Conservation (phyloP, 2,329 filamentous ascomycete genomes). For the Stachybotrys chartarum region DNA sequence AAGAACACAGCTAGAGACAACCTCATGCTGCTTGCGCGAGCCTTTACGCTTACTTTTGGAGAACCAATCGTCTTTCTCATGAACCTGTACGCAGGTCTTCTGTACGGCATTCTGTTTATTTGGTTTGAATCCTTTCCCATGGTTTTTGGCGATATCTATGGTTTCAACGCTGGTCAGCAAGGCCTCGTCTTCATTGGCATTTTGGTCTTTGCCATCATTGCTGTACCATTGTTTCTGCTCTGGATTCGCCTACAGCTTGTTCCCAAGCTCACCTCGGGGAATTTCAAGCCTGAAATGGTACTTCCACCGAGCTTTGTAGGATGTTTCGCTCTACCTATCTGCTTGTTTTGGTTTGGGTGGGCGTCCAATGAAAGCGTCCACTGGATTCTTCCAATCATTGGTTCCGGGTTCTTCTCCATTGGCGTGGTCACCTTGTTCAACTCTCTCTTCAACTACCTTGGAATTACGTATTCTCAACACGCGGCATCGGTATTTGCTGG, state of each 20-base stretch:
- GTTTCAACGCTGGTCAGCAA: constrained; percentile 48
- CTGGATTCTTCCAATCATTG: constrained; percentile 51
- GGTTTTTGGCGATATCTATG: constrained; percentile 13
- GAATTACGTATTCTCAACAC: constrained; percentile 4
- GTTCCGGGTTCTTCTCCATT: constrained; percentile 8
- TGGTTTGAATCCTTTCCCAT: constrained; percentile 45
- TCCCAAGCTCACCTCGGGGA: constrained; percentile 1
- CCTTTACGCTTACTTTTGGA: constrained; percentile 30
- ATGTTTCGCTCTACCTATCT: constrained; percentile 56
- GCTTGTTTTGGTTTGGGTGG: constrained; percentile 65
- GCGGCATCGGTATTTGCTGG: constrained; percentile 3
- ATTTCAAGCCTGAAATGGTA: constrained; percentile 1
- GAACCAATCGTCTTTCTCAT: constrained; percentile 48
- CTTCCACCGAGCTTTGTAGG: constrained; percentile 48
- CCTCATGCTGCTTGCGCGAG: neutral
- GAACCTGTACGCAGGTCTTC: constrained; percentile 49
- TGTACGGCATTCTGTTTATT: constrained; percentile 39
- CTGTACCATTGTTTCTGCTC: constrained; percentile 2
- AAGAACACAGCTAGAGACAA: constrained; percentile 8
- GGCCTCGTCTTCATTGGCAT: constrained; percentile 27
- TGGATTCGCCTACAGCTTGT: constrained; percentile 6
- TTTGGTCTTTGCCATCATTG: constrained; percentile 5
- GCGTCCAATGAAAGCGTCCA: constrained; percentile 54
- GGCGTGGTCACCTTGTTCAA: constrained; percentile 2
- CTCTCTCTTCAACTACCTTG: constrained; percentile 6